phyloP scores from a whole-genome alignment of 371 early-diverging fungal species.

The Mortierella sp. region DNA sequence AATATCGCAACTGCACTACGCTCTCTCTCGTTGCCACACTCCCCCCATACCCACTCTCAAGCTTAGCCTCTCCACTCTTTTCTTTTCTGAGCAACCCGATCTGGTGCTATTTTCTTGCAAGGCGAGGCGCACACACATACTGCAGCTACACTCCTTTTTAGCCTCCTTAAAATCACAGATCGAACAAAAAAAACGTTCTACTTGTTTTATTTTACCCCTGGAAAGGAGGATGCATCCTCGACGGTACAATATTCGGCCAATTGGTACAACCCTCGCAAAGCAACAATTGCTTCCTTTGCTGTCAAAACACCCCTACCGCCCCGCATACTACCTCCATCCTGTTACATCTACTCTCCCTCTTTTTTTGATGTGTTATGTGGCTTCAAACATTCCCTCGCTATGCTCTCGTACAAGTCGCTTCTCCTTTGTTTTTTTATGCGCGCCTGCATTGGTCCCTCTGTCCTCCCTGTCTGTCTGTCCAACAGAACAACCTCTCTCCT shows the following conservation, averaged over 20 bases:
- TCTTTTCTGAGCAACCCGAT: not conserved
- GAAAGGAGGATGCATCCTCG: not conserved
- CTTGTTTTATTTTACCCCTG: not conserved
- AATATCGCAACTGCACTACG: not conserved
- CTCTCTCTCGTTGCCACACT: not conserved
- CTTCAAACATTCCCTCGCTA: not conserved
- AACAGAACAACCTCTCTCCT: not conserved
- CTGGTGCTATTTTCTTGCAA: not conserved
- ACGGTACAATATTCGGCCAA: not conserved
- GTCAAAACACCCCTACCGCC: not conserved
- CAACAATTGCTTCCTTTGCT: not conserved
- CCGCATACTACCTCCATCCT: not conserved
- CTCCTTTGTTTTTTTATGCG: conserved; percentile 2
- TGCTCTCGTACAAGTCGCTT: not conserved
- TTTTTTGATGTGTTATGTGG: not conserved
- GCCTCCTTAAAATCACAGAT: not conserved
- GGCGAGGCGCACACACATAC: not conserved
- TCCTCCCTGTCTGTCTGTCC: not conserved
- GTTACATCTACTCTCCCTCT: not conserved
- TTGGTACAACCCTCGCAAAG: not conserved
- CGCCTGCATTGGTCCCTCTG: not conserved
- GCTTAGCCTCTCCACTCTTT: not conserved
- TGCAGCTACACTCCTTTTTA: not conserved
- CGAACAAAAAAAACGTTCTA: not conserved
- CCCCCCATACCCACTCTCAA: not conserved